Evolutionary conservation across 805 yeast genomes (phyloP).

Genomic region (Alloascoidea africana): DNA sequence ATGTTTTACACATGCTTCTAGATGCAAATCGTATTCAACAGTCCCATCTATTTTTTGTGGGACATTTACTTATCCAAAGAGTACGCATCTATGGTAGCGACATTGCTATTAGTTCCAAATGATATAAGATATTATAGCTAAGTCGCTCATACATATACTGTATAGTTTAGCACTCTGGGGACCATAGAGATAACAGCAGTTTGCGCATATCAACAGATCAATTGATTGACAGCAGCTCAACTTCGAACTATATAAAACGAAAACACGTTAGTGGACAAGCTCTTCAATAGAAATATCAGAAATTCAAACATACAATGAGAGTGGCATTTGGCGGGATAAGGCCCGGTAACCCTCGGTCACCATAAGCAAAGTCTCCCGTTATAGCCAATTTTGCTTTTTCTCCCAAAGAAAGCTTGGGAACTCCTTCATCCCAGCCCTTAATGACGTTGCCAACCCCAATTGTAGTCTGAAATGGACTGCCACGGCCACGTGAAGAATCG

Average conservation of each 20-base stretch:
- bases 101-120: too few species aligned
- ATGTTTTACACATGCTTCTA: too few species aligned
- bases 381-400: constrained; percentile 86
- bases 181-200: too few species aligned
- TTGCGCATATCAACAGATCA: too few species aligned
- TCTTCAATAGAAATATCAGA: background rate
- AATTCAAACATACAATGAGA: constrained; percentile 26
- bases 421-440: constrained; percentile 92
- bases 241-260: constrained; percentile 15
- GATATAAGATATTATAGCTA: too few species aligned
- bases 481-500: constrained; percentile 91
- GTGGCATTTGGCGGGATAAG: constrained; percentile 95
- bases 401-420: constrained; percentile 85
- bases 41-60: too few species aligned
- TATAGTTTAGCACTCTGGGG: too few species aligned
- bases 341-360: constrained; percentile 92
- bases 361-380: constrained; percentile 90
- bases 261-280: background rate
- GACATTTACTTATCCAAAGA: too few species aligned
- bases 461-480: constrained; percentile 85
- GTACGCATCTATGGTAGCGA: too few species aligned
- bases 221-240: constrained; percentile 18
- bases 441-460: constrained; percentile 96
- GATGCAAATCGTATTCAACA: too few species aligned
- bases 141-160: too few species aligned